Evolutionary conservation across 2,329 filamentous ascomycete genomes (phyloP).

Genomic region (Colletotrichum echinochloae): DNA sequence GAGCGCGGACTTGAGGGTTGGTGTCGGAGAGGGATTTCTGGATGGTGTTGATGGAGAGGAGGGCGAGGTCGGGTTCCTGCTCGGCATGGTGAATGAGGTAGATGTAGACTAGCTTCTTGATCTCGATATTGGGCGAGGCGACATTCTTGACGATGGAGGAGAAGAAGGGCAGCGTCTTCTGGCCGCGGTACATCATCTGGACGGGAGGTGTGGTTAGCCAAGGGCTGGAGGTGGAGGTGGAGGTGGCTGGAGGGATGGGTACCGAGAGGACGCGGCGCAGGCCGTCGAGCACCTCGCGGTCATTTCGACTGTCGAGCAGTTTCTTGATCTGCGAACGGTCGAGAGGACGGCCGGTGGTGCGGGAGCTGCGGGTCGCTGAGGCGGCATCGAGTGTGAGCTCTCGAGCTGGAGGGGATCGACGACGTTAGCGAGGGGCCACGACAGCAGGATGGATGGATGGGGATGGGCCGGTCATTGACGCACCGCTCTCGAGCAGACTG

Average conservation of each 20-base stretch:
- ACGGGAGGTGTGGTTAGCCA: constrained; percentile 28
- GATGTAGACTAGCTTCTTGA: constrained; percentile 98
- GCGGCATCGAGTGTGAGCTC: constrained; percentile 98
- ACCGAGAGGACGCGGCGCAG: constrained; percentile 89
- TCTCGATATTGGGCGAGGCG: constrained; percentile 90
- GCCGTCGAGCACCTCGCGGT: constrained; percentile 92
- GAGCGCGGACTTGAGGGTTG: constrained; percentile 89
- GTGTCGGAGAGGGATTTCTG: constrained; percentile 96
- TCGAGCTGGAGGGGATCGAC: constrained; percentile 73
- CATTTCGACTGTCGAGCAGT: constrained; percentile 91
- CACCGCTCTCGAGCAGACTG: constrained; percentile 93
- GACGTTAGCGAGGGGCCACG: constrained; percentile 39
- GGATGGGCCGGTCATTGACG: constrained; percentile 44
- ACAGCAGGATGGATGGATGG: constrained; percentile 23
- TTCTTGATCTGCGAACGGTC: constrained; percentile 92
- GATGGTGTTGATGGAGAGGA: constrained; percentile 98
- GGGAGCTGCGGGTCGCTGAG: constrained; percentile 80
- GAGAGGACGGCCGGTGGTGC: constrained; percentile 72
- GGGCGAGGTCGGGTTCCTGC: constrained; percentile 91
- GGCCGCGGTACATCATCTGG: constrained; percentile 96
- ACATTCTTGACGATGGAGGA: constrained; percentile 99
- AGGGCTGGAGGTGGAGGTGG: not conserved
- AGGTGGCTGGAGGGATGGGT: constrained; percentile 49
- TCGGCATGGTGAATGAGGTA: constrained; percentile 98
- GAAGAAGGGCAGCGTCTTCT: constrained; percentile 92